These are phyloP conservation scores for Cadophora malorum DNA, from an alignment of 2,329 filamentous ascomycete genomes.

Conservation along the genomic window DNA sequence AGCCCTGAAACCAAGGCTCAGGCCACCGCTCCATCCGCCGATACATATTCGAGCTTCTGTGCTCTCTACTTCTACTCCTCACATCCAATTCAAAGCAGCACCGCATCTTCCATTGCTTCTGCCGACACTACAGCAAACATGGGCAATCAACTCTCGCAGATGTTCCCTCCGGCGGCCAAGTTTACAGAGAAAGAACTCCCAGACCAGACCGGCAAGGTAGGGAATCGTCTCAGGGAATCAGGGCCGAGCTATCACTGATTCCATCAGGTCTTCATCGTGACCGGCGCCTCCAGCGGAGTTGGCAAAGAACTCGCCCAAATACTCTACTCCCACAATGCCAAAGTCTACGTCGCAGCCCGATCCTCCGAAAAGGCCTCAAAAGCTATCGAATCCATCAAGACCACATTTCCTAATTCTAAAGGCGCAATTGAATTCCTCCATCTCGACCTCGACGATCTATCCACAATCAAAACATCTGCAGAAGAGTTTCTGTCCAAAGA, in stretches of 20 bases:
- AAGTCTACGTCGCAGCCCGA: constrained; percentile 53
- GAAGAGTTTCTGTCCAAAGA: constrained; percentile 48
- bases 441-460: constrained; percentile 50
- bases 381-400: constrained; percentile 50
- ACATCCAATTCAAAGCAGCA: too few relatives aligned
- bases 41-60: too few relatives aligned
- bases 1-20: constrained; percentile 4
- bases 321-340: constrained; percentile 51
- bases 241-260: not conserved
- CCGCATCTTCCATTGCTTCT: too few relatives aligned
- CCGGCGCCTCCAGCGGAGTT: constrained; percentile 48
- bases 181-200: constrained; percentile 46
- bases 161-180: constrained; percentile 37
- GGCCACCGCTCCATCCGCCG: not conserved
- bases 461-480: constrained; percentile 48
- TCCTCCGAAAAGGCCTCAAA: constrained; percentile 48
- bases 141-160: constrained; percentile 31
- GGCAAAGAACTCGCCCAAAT: constrained; percentile 49
- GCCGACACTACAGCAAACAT: constrained; percentile 17
- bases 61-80: too few relatives aligned
- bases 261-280: constrained; percentile 48
- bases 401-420: constrained; percentile 40
- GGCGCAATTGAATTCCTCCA: constrained; percentile 48
- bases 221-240: not conserved
- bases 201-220: constrained; percentile 43